Evolutionary conservation across 306 rosid species (phyloP).

Genomic region (Fragaria iinumae): DNA sequence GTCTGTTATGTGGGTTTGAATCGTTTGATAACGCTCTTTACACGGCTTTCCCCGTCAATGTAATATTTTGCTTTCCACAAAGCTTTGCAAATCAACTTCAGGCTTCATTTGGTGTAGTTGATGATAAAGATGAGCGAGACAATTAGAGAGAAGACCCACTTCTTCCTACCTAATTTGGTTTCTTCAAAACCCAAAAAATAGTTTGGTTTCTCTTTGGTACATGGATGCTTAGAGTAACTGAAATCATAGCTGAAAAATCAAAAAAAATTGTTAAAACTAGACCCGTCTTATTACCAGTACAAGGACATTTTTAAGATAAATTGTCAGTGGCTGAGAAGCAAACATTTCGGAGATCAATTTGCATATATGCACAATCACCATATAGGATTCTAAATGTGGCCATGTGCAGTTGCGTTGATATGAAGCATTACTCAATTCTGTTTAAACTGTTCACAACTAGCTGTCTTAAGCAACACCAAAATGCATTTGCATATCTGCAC

Average conservation of each 20-base stretch:
- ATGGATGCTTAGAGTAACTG: neutral
- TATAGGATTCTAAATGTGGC: neutral
- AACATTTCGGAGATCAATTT: constrained; percentile 14
- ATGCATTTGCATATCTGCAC: no score
- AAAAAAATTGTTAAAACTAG: neutral
- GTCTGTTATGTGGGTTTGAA: constrained; percentile 26
- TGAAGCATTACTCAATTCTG: neutral
- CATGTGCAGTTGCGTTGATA: neutral
- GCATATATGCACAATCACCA: neutral
- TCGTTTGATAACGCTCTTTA: constrained; percentile 41
- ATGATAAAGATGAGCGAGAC: neutral
- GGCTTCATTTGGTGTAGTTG: constrained; percentile 21
- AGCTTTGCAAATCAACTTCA: constrained; percentile 19
- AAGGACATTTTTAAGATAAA: neutral
- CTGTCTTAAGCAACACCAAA: constrained; percentile 2
- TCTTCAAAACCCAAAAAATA: neutral
- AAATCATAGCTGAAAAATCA: no score
- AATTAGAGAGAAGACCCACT: neutral
- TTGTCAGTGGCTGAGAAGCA: constrained; percentile 9
- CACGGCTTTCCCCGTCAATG: constrained; percentile 37
- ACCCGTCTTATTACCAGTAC: constrained; percentile 11
- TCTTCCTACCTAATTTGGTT: constrained; percentile 24
- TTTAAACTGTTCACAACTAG: neutral
- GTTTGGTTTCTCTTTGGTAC: neutral
- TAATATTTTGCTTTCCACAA: constrained; percentile 41